Conservation (phyloP, 169 alveolate species). For the Eimeria necatrix region DNA sequence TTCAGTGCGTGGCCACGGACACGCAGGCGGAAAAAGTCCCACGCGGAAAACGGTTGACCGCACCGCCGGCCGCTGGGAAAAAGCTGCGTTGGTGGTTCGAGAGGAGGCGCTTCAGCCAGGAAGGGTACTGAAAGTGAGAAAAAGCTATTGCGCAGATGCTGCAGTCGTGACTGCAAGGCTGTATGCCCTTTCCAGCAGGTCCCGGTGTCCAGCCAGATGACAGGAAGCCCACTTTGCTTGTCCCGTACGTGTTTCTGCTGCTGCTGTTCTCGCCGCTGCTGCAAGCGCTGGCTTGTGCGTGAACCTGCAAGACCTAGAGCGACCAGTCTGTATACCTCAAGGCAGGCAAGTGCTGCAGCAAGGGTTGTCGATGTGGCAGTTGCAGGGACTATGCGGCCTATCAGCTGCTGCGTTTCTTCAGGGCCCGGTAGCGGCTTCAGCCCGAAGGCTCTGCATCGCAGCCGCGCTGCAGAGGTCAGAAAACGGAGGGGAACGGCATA, state of each 20-base stretch:
- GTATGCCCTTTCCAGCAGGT: conserved; percentile 11
- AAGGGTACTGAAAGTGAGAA: conserved; percentile 71
- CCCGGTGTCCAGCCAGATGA: conserved; percentile 64
- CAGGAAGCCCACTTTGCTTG: conserved; percentile 10
- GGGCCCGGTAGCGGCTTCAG: conserved; percentile 68
- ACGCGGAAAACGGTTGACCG: conserved; percentile 66
- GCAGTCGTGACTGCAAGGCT: conserved; percentile 7
- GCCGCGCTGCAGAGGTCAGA: conserved; percentile 76
- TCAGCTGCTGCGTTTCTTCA: conserved; percentile 75
- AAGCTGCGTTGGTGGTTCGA: conserved; percentile 65
- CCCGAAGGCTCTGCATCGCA: conserved; percentile 73
- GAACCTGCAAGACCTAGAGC: conserved; percentile 38
- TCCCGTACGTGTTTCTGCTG: neutral
- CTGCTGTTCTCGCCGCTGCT: conserved; percentile 10
- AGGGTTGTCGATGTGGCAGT: conserved; percentile 81
- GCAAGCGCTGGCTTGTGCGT: neutral
- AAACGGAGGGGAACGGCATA: conserved; percentile 63
- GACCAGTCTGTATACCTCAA: conserved; percentile 77
- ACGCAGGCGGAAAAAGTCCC: conserved; percentile 77
- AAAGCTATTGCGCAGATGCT: conserved; percentile 65
- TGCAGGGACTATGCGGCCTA: conserved; percentile 80
- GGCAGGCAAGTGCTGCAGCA: conserved; percentile 78
- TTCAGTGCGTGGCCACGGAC: neutral
- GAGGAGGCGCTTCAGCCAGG: conserved; percentile 77
- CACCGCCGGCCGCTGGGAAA: conserved; percentile 42